Evolutionary conservation across 2,329 filamentous ascomycete species (phyloP), one percentile per base, ranked within the genome.

Genomic region (Ophiostoma triangulosporum): DNA sequence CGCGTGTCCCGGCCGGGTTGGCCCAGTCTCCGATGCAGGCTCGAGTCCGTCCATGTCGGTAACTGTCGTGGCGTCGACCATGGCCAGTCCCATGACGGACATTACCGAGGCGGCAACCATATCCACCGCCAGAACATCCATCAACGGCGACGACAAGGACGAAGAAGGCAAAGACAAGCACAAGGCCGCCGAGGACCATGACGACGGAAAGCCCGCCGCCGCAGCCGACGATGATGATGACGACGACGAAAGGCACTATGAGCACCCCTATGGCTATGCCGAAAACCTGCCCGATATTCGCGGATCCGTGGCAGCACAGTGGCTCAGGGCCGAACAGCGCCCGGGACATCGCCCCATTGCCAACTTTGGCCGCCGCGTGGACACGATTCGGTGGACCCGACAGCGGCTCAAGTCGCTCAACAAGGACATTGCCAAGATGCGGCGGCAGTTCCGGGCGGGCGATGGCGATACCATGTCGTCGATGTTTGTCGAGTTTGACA

Each of bases 401-500:
- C 73, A 78, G 8, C 77, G 86, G 63, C 74, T 91, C 52, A 67
- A 67, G 52, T 59, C 63, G 17, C 64, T 70, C 35, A 66, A 65
- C 56, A 54, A 59, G 6, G 58, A 65, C 40, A 69, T 70, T 48
- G 66, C 67, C 50, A 65, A 75, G 59, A 66, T 73, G 48, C 68
- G 68, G 80, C 68, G 78, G 68, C 60, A 78, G 36, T 82, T 88
- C 62, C 75, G 76, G 36, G 70, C 74, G 12, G 81, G 85, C 49
- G 76, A 87, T 57, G 82, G 75, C 24, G 73, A 78, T 52, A 75
- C 77, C 59, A 72, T 84, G 52, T 79, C 79, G 51, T 83, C 89
- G 3, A 84, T 93, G n/a, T 97, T 98, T 62, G 86, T 98, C 58
- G 90, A 97, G 64, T 98, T 95, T 64, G 77, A 80, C 58, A 81